Evolutionary conservation across 768 basidiomycete genomes (phyloP).

Genomic region (Boletus patriciae): DNA sequence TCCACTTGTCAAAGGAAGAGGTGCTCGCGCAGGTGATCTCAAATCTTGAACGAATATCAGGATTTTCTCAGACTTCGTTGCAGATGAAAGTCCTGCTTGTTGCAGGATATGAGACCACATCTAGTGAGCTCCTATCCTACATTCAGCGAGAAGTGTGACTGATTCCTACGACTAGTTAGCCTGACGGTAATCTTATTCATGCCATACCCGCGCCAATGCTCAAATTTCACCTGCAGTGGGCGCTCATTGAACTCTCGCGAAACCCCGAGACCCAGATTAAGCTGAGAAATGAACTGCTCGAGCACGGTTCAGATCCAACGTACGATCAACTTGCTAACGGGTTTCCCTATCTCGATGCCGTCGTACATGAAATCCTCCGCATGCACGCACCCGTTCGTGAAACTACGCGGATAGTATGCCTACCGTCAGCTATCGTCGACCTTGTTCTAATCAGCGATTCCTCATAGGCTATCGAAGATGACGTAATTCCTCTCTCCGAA

Average conservation of each 20-base stretch:
- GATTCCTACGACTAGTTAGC: conserved; percentile 10
- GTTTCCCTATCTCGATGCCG: conserved; percentile 57
- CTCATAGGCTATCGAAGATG: conserved; percentile 48
- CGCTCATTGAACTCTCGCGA: conserved; percentile 53
- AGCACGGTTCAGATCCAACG: conserved; percentile 47
- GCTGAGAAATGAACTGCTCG: conserved; percentile 50
- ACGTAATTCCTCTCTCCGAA: conserved; percentile 54
- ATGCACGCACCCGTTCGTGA: conserved; percentile 41
- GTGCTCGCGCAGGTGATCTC: conserved; percentile 25
- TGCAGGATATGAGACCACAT: conserved; percentile 27
- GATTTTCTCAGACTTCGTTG: not conserved
- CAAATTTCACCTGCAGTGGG: conserved; percentile 41
- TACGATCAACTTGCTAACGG: conserved; percentile 52
- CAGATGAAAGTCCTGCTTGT: conserved; percentile 24
- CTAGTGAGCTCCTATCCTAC: conserved; percentile 9
- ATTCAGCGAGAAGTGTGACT: not conserved
- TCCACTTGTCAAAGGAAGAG: conserved; percentile 29
- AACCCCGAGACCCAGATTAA: conserved; percentile 46
- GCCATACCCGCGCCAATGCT: not conserved
- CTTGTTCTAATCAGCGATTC: not conserved
- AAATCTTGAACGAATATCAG: too few species aligned
- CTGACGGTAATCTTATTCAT: conserved; percentile 16
- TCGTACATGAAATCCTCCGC: conserved; percentile 48
- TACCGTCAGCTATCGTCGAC: not conserved
- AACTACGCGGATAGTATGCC: conserved; percentile 5